Evolutionary conservation across 2,329 filamentous ascomycete species (phyloP), one percentile per base, ranked within the genome.

Genomic region (Calonectria ilicicola): DNA sequence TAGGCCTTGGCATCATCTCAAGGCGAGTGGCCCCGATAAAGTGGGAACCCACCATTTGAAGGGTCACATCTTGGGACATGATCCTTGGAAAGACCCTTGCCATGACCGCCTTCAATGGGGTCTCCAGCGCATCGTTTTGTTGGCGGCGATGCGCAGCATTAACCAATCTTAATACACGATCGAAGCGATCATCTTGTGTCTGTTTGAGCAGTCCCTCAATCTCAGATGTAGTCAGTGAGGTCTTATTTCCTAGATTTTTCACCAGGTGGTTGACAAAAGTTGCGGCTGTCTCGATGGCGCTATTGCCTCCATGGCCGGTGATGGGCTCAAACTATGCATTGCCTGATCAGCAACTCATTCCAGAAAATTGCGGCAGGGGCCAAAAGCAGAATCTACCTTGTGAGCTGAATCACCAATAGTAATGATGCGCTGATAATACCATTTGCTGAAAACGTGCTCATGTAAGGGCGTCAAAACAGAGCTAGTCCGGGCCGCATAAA

Each of bases 241-340:
- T 40, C 7, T 35, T 35, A 2, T 40, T 60, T 38, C 14, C 32
- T 7, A 60, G 35, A 12, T 26, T 40, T 2, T 5, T 10, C 17
- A 65, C 6, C n/a, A 65, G 46, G 29, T 35, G 42, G 14, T 65
- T 65, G 12, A 15, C 26, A 26, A 65, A 29, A 26, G 44, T 49
- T 29, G 62, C 62, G 26, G 62, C 62, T 2, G 27, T 49, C 62
- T 65, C 62, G 5, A 65, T 65, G 29, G 62, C 62, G 21, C 42
- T 23, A 49, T 65, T 65, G 44, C 62, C 62, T 49, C 62, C 62
- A 27, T 65, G 62, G 12, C 62, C 62, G 8, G 40, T 47, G 21
- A 65, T 65, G 1, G 62, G 62, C 3, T 65, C n/a, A 6, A 65
- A 38, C 62, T 65, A 17, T 49, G 40, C 17, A n/a, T 3, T 5